Evolutionary conservation across 345 rosid species (phyloP).

Genomic region (Brassica rapa): DNA sequence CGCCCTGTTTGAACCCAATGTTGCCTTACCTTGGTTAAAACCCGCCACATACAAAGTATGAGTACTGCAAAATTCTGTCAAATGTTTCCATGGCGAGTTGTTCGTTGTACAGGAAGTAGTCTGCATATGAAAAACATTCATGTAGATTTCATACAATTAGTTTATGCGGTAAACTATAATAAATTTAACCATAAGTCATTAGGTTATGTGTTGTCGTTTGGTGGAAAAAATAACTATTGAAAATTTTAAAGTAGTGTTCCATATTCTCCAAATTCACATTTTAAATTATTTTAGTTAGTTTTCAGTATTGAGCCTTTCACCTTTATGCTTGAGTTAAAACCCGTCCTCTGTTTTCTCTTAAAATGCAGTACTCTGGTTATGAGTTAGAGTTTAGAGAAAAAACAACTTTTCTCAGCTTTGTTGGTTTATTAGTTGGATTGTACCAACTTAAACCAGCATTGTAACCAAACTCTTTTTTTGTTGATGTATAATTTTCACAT

Average conservation of each 20-base stretch:
- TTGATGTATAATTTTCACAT: neutral
- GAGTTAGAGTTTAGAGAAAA: neutral
- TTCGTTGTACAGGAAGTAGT: constrained; percentile 27
- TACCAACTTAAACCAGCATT: no score
- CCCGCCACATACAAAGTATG: neutral
- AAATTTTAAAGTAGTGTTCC: neutral
- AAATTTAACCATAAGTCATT: neutral
- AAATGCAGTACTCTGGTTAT: no score
- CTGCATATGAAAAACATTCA: constrained; percentile 30
- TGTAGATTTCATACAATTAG: constrained; percentile 15
- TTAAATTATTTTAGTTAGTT: no score
- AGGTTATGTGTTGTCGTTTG: neutral
- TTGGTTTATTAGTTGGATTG: no score
- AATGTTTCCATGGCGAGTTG: constrained; percentile 26
- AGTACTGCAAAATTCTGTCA: neutral
- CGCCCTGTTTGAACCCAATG: constrained; percentile 63
- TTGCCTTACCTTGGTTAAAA: constrained; percentile 65
- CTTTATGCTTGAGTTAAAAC: no score
- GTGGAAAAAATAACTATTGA: neutral
- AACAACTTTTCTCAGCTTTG: no score
- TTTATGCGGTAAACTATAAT: neutral
- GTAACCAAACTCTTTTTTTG: no score
- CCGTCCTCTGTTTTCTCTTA: no score
- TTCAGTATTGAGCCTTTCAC: no score
- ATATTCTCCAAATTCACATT: neutral